Conservation (phyloP, 768 basidiomycete genomes). For the Baorangia bicolor region DNA sequence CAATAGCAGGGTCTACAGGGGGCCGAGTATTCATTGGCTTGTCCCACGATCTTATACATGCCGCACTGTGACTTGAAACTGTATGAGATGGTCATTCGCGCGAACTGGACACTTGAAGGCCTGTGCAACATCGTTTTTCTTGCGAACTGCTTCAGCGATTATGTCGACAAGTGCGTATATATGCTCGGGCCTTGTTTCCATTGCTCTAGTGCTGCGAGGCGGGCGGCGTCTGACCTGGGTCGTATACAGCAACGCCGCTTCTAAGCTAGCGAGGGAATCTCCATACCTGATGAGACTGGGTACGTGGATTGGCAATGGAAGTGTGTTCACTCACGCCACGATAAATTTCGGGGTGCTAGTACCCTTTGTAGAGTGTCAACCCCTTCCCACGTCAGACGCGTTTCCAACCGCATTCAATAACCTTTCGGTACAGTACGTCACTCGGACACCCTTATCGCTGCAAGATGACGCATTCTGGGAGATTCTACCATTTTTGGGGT, state of each 20-base stretch:
- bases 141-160: slow-evolving; percentile 65
- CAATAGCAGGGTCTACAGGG: slow-evolving; percentile 28
- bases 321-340: slow-evolving; percentile 9
- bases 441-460: slow-evolving; percentile 16
- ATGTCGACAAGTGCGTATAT: slow-evolving; percentile 58
- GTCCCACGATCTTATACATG: slow-evolving; percentile 70
- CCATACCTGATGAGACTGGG: slow-evolving; percentile 57
- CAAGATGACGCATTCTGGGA: slow-evolving; percentile 30
- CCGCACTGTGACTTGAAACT: slow-evolving; percentile 75
- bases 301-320: slow-evolving; percentile 31
- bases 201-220: neutral
- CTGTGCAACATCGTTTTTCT: slow-evolving; percentile 55
- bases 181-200: neutral
- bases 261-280: slow-evolving; percentile 47
- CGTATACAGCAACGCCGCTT: slow-evolving; percentile 51
- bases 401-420: slow-evolving; percentile 70
- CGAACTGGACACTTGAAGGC: slow-evolving; percentile 53
- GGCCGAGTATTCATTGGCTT: slow-evolving; percentile 29
- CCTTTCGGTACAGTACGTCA: slow-evolving; percentile 55
- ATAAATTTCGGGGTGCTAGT: slow-evolving; percentile 36
- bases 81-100: slow-evolving; percentile 62
- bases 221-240: slow-evolving; percentile 4
- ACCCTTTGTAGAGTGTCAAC: slow-evolving; percentile 44
- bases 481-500: neutral
- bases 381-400: slow-evolving; percentile 47